Conservation (phyloP, 1,139 yeast species). For the Geotrichum reessii region DNA sequence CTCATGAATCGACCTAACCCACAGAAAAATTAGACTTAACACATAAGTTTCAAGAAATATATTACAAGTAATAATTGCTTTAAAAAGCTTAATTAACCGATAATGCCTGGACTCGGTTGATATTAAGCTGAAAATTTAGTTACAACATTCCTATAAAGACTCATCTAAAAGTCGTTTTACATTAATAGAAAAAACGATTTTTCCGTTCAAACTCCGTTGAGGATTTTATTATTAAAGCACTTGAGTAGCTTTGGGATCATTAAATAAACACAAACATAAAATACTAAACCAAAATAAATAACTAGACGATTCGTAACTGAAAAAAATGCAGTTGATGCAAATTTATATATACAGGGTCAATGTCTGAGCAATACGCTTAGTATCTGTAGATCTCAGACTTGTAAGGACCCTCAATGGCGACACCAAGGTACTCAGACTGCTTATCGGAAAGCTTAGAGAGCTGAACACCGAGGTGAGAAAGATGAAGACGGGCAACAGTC, state of each 20-base stretch:
- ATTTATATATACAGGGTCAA: slow-evolving; percentile 15
- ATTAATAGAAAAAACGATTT: no score
- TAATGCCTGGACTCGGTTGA: no score
- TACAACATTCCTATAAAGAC: no score
- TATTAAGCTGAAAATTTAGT: no score
- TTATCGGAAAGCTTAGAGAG: slow-evolving; percentile 69
- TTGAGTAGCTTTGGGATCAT: not conserved
- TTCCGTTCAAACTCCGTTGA: slow-evolving; percentile 2
- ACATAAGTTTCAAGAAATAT: no score
- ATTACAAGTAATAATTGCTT: no score
- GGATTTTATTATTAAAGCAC: slow-evolving; percentile 3
- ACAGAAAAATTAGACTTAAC: not conserved
- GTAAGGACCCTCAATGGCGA: slow-evolving; percentile 94
- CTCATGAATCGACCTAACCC: not conserved
- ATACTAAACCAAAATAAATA: slow-evolving; percentile 5
- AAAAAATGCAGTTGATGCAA: slow-evolving; percentile 28
- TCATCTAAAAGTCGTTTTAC: no score
- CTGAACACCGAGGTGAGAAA: slow-evolving; percentile 89
- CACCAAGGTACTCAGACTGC: slow-evolving; percentile 94
- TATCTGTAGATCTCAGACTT: slow-evolving; percentile 98
- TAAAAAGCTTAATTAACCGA: no score
- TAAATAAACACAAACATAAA: slow-evolving; percentile 4
- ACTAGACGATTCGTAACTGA: not conserved
- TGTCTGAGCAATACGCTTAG: slow-evolving; percentile 41
- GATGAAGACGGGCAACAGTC: slow-evolving; percentile 97